Percentiles rank a stretch among this genome's conserved stretches.
These are phyloP conservation scores for Aspergillus unguis DNA, from an alignment of 2,329 filamentous ascomycete genomes.

Conservation along the genomic window DNA sequence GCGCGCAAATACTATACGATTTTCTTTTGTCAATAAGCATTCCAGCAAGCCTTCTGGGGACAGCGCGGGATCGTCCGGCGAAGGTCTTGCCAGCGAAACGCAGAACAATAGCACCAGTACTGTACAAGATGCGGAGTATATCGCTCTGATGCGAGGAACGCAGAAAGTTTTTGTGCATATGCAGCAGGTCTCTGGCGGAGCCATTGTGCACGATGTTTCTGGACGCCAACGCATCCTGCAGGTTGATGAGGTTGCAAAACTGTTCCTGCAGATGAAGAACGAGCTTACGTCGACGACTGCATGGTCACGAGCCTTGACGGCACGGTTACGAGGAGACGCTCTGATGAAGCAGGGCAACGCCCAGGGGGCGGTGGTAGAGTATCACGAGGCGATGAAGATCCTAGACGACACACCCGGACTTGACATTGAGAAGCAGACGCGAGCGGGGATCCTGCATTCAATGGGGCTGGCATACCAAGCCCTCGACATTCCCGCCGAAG, in stretches of 20 bases:
- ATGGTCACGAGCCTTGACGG: conserved; percentile 19
- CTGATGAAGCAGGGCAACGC: conserved; percentile 22
- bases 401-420: conserved; percentile 22
- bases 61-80: conserved; percentile 13
- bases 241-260: conserved; percentile 28
- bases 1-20: conserved; percentile 28
- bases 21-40: conserved; percentile 27
- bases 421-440: conserved; percentile 23
- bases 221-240: conserved; percentile 30
- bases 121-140: conserved; percentile 19
- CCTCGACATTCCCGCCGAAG: conserved; percentile 25
- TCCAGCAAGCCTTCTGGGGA: conserved; percentile 16
- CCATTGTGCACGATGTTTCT: conserved; percentile 28
- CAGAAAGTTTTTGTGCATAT: conserved; percentile 27
- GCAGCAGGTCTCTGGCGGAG: conserved; percentile 24
- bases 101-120: conserved; percentile 9
- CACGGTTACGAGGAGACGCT: conserved; percentile 23
- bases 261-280: conserved; percentile 29
- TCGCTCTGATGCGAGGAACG: conserved; percentile 14
- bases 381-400: conserved; percentile 23
- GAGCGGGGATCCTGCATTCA: conserved; percentile 26
- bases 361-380: conserved; percentile 23
- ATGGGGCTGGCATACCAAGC: conserved; percentile 25
- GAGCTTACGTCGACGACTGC: conserved; percentile 20
- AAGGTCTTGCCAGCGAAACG: conserved; percentile 4